These are phyloP conservation scores for Coemansia sp. DNA, from an alignment of 192 early-diverging fungal species.

Conservation along the genomic window DNA sequence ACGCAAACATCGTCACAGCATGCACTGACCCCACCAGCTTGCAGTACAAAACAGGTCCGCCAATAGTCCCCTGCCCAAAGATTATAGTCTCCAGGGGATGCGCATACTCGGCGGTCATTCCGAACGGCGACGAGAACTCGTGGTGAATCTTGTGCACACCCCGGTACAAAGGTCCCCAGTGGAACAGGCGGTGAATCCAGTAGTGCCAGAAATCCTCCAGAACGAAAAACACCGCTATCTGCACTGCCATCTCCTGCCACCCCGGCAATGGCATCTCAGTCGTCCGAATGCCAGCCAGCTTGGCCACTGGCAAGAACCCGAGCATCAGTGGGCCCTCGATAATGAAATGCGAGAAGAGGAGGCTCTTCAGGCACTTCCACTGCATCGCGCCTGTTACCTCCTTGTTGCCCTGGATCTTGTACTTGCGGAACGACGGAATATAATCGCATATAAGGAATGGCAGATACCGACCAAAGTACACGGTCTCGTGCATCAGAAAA, in stretches of 20 bases:
- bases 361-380: slow-evolving; percentile 75
- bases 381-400: slow-evolving; percentile 66
- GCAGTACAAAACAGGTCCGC: slow-evolving; percentile 78
- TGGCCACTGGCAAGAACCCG: slow-evolving; percentile 82
- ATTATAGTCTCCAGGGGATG: slow-evolving; percentile 86
- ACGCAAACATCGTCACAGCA: slow-evolving; percentile 80
- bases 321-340: slow-evolving; percentile 91
- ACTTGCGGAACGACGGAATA: slow-evolving; percentile 84
- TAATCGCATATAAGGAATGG: slow-evolving; percentile 85
- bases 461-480: slow-evolving; percentile 92
- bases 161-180: slow-evolving; percentile 88
- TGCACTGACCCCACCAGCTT: slow-evolving; percentile 71
- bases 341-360: slow-evolving; percentile 77
- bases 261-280: slow-evolving; percentile 82
- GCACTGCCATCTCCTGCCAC: slow-evolving; percentile 67
- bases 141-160: slow-evolving; percentile 95
- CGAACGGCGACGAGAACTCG: slow-evolving; percentile 89
- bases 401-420: slow-evolving; percentile 85
- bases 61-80: slow-evolving; percentile 85
- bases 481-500: slow-evolving; percentile 88
- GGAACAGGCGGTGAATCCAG: slow-evolving; percentile 86
- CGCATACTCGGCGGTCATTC: slow-evolving; percentile 88
- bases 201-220: slow-evolving; percentile 94
- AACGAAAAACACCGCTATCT: slow-evolving; percentile 78
- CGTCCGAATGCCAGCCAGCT: slow-evolving; percentile 83